A percentile compares a stretch with the other conserved stretches of the same genome.
Conservation (phyloP, 306 rosid genomes). For the Cucurbita argyrosperma region DNA sequence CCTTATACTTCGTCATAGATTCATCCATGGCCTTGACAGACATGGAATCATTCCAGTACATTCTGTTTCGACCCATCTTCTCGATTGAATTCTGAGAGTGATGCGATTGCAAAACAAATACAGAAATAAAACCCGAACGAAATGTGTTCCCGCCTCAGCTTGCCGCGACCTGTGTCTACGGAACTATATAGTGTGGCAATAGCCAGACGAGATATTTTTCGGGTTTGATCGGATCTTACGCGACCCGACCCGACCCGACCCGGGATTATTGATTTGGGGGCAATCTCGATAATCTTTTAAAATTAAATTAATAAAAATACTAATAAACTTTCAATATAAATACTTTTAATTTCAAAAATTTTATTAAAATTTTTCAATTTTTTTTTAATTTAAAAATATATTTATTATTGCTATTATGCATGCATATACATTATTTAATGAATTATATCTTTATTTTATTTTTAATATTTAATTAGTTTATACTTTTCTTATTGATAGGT, state of each 20-base stretch:
- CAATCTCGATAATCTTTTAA: no score
- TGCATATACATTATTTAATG: no score
- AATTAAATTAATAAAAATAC: no score
- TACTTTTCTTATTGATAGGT: no score
- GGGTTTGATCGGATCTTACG: background rate
- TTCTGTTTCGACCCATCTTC: slow-evolving; percentile 44
- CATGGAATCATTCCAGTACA: slow-evolving; percentile 82
- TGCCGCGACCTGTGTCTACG: background rate
- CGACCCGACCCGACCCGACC: background rate
- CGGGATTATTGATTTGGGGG: background rate
- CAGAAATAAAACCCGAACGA: background rate
- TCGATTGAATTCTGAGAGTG: background rate
- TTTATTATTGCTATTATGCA: no score
- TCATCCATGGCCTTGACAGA: slow-evolving; percentile 59
- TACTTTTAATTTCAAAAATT: no score
- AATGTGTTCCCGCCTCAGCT: background rate
- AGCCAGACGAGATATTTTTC: background rate
- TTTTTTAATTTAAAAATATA: no score
- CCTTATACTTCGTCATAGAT: slow-evolving; percentile 67
- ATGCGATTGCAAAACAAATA: background rate
- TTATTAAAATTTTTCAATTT: no score
- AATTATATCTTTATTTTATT: no score
- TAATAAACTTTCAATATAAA: no score
- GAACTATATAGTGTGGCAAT: background rate
- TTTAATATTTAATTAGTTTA: no score